phyloP scores from a whole-genome alignment of 805 yeast genomes.

The Cyberlindnera sargentensis region DNA sequence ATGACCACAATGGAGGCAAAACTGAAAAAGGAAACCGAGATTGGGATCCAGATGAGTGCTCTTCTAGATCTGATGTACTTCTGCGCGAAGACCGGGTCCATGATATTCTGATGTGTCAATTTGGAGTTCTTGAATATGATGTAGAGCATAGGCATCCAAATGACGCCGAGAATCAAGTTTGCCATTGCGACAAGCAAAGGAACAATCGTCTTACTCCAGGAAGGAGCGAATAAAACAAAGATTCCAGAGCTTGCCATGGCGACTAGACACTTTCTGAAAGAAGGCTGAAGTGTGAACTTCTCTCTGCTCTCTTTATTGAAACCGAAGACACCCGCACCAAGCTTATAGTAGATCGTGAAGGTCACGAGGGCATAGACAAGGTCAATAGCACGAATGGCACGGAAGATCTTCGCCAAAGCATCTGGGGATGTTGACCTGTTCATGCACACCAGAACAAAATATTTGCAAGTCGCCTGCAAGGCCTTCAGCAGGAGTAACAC shows the following conservation, averaged over 20 bases:
- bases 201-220: conserved; percentile 6
- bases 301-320: conserved; percentile 4
- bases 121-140: conserved; percentile 13
- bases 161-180: conserved; percentile 9
- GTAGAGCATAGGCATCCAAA: conserved; percentile 17
- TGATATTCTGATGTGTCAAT: conserved; percentile 8
- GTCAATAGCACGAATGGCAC: neutral
- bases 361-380: neutral
- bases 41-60: conserved; percentile 6
- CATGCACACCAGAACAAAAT: neutral
- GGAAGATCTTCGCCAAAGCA: neutral
- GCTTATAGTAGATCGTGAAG: conserved; percentile 6
- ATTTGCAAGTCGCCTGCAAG: neutral
- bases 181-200: neutral
- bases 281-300: conserved; percentile 1
- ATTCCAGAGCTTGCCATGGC: neutral
- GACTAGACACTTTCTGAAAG: conserved; percentile 1
- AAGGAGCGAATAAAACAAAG: neutral
- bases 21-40: conserved; percentile 1
- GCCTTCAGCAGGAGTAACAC: neutral
- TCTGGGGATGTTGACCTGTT: neutral
- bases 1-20: neutral
- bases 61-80: conserved; percentile 7
- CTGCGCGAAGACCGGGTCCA: conserved; percentile 10
- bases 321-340: conserved; percentile 12